Evolutionary conservation across 2,329 filamentous ascomycete genomes (phyloP), one percentile per base, ranked within the genome.

Genomic region (Colletotrichum sp.): DNA sequence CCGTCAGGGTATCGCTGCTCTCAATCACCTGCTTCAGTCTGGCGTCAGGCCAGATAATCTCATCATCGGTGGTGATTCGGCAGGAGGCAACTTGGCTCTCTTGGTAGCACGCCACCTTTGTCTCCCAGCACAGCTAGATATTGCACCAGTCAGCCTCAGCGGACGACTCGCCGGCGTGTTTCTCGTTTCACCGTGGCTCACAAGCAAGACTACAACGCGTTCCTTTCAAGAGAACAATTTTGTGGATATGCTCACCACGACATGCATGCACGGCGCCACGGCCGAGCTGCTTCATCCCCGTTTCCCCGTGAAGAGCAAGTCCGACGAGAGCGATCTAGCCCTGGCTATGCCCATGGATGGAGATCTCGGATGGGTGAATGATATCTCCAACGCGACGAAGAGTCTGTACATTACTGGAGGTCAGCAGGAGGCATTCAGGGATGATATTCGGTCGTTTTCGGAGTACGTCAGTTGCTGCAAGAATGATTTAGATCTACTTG

Each of bases 51-150:
- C 84, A 0, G 69, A 77, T 3, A 79, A 86, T 65, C 78, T 86
- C 13, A 77, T 85, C 62, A 68, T 86, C 10, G 84, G 84, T 18
- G 74, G 74, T n/a, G 85, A 86, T 66, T 86, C 84, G 13, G 84
- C 84, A 0, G 85, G 85, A 16, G 85, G 81, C 0, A 85, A 86
- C 71, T 64, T 86, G 36, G 79, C 82, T 1, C 76, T 79, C 13
- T 82, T 84, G 75, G 67, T 86, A 8, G 74, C 85, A 12, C 75
- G 80, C 12, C 84, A 86, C 64, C 55, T 85, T 4, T 52, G 85
- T 12, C 81, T 83, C 26, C 83, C 84, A 2, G 72, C 69, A 24
- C 81, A 82, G 44, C 77, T 80, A 1, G 77, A 71, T 3, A 80
- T 78, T 5, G 57, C 71, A 6, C 71, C 64, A 13, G 63, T 85